Evolutionary conservation across 805 yeast species (phyloP).

Genomic region (Wickerhamiella parazyma): DNA sequence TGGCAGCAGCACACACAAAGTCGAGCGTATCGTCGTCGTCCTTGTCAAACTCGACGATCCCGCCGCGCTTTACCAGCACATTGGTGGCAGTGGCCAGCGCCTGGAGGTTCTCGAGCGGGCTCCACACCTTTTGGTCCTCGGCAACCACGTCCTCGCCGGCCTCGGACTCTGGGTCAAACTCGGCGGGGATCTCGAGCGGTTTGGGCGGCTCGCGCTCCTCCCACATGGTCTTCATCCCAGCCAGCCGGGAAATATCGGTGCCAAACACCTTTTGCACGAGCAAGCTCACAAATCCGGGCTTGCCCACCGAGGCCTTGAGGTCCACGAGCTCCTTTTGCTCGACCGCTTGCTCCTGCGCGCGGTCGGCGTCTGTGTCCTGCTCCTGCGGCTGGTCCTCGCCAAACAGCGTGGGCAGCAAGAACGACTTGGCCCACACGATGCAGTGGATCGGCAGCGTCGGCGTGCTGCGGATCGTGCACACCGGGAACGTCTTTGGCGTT

Average conservation of each 20-base stretch:
- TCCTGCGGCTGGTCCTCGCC: constrained; percentile 38
- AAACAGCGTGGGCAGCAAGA: constrained; percentile 68
- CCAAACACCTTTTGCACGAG: constrained; percentile 39
- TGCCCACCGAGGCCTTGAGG: constrained; percentile 23
- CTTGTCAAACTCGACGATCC: constrained; percentile 54
- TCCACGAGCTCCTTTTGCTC: constrained; percentile 28
- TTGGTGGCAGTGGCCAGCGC: constrained; percentile 40
- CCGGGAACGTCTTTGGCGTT: constrained; percentile 84
- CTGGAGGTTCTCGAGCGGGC: constrained; percentile 44
- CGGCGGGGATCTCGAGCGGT: constrained; percentile 35
- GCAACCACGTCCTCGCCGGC: constrained; percentile 23
- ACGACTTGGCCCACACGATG: constrained; percentile 94
- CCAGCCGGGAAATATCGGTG: constrained; percentile 65
- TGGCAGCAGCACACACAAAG: constrained; percentile 86
- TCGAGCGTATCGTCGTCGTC: constrained; percentile 86
- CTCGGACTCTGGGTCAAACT: constrained; percentile 8
- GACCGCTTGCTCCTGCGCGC: constrained; percentile 28
- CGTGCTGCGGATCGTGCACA: constrained; percentile 91
- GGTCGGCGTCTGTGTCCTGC: constrained; percentile 49
- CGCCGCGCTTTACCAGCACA: constrained; percentile 40
- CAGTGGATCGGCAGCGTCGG: constrained; percentile 95
- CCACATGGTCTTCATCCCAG: constrained; percentile 59
- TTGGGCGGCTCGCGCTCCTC: constrained; percentile 53
- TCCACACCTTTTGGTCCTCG: constrained; percentile 41
- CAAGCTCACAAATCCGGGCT: constrained; percentile 24